A percentile compares a stretch with the other conserved stretches of the same genome.
Conservation (phyloP, 139 green algal species). For the Closterium sp. region DNA sequence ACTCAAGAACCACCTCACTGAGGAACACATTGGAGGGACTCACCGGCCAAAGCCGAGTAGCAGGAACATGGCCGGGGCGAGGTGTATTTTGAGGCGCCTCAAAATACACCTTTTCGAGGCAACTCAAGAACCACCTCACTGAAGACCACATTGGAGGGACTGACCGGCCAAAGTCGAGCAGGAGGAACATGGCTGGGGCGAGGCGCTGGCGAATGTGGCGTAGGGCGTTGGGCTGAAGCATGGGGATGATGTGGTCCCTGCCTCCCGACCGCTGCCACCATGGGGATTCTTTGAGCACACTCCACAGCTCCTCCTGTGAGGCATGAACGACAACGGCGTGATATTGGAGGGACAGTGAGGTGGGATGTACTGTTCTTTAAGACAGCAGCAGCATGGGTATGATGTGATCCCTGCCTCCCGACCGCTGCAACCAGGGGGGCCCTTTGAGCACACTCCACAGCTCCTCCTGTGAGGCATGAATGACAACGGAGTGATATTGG, state of each 20-base stretch:
- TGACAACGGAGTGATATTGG: background rate
- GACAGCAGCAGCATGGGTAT: background rate
- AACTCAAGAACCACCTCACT: too few species aligned
- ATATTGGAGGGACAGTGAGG: background rate
- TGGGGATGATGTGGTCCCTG: conserved; percentile 19
- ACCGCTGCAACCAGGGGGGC: conserved; percentile 22
- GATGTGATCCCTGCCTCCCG: conserved; percentile 5
- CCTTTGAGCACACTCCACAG: conserved; percentile 4
- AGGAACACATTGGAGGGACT: too few species aligned
- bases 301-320: conserved; percentile 16
- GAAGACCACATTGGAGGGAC: too few species aligned
- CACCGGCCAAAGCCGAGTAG: conserved; percentile 26
- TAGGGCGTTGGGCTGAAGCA: conserved; percentile 31
- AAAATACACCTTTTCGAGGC: too few species aligned
- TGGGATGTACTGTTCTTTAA: background rate
- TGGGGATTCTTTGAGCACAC: background rate
- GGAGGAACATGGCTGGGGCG: conserved; percentile 8
- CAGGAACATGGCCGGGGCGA: conserved; percentile 19
- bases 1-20: too few species aligned
- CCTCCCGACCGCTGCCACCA: conserved; percentile 35
- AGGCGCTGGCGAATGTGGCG: background rate
- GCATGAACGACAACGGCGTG: background rate
- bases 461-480: conserved; percentile 13
- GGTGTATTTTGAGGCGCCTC: too few species aligned
- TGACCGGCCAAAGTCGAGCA: conserved; percentile 35